Percentiles rank a stretch among this genome's conserved stretches.
Conservation (phyloP, 768 basidiomycete species). For the Tricholoma bakamatsutake region DNA sequence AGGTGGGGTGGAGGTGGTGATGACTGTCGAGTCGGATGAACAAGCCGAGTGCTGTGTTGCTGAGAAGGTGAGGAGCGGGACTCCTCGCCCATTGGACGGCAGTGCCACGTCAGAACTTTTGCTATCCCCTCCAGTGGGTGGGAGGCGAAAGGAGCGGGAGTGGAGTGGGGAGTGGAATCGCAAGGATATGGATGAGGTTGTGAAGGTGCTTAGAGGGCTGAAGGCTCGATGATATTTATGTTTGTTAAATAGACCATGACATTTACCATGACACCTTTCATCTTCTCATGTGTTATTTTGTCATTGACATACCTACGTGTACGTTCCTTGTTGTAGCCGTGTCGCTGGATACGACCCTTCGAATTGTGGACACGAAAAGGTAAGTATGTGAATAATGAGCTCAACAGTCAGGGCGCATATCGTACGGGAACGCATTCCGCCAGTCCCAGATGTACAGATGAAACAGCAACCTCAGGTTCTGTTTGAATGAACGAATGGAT, state of each 20-base stretch:
- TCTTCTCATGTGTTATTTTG: no score
- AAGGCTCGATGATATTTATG: conserved; percentile 1
- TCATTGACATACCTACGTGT: no score
- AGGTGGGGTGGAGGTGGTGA: not conserved
- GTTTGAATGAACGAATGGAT: no score
- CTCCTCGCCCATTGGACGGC: not conserved
- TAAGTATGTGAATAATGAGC: no score
- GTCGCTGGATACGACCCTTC: no score
- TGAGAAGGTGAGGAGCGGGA: not conserved
- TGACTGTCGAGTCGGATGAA: not conserved
- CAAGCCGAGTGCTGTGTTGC: not conserved
- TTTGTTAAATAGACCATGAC: no score
- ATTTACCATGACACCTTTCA: not conserved
- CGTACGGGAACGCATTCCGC: no score
- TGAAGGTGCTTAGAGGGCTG: conserved; percentile 8
- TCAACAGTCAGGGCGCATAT: no score
- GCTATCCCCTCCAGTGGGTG: not conserved
- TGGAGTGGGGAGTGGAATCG: conserved; percentile 25
- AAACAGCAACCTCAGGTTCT: no score
- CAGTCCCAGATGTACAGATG: no score
- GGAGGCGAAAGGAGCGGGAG: conserved; percentile 13
- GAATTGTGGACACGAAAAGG: no score
- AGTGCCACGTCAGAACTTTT: not conserved
- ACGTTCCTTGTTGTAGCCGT: no score
- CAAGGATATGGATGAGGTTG: conserved; percentile 17